phyloP scores from a whole-genome alignment of 257 asterid genomes.

The Lavandula angustifolia region DNA sequence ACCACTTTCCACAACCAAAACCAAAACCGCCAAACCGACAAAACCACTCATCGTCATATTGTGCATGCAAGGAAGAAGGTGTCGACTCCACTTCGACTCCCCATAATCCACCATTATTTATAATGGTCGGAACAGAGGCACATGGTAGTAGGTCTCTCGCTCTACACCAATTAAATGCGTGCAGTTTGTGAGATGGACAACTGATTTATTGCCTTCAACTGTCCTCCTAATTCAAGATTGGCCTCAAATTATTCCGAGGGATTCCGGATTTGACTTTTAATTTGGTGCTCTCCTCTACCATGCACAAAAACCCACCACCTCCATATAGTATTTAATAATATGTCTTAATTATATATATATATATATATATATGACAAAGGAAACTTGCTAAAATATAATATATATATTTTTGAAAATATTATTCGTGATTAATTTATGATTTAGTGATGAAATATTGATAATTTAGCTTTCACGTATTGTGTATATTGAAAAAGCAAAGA shows the following conservation, averaged over 20 bases:
- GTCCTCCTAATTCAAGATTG: slow-evolving; percentile 23
- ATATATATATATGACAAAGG: too few species aligned
- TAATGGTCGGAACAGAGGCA: slow-evolving; percentile 5
- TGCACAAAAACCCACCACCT: not conserved
- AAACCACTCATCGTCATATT: slow-evolving; percentile 21
- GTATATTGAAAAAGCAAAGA: too few species aligned
- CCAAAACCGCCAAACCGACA: slow-evolving; percentile 20
- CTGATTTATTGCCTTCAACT: slow-evolving; percentile 28
- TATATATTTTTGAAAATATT: too few species aligned
- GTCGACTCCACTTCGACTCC: too few species aligned
- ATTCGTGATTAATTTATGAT: too few species aligned
- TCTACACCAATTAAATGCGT: slow-evolving; percentile 11
- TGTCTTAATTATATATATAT: too few species aligned
- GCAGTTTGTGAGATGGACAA: not conserved
- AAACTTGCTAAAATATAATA: too few species aligned
- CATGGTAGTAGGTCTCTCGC: slow-evolving; percentile 24
- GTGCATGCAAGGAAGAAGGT: slow-evolving; percentile 26
- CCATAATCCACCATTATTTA: slow-evolving; percentile 5
- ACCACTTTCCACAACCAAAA: slow-evolving; percentile 22
- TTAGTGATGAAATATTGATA: too few species aligned
- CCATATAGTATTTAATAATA: too few species aligned
- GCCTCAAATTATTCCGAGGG: not conserved
- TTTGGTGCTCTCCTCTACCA: not conserved
- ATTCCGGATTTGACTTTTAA: not conserved
- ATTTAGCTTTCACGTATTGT: too few species aligned